Evolutionary conservation across 2,329 filamentous ascomycete species (phyloP).

Genomic region (Intubia oerlemansii): DNA sequence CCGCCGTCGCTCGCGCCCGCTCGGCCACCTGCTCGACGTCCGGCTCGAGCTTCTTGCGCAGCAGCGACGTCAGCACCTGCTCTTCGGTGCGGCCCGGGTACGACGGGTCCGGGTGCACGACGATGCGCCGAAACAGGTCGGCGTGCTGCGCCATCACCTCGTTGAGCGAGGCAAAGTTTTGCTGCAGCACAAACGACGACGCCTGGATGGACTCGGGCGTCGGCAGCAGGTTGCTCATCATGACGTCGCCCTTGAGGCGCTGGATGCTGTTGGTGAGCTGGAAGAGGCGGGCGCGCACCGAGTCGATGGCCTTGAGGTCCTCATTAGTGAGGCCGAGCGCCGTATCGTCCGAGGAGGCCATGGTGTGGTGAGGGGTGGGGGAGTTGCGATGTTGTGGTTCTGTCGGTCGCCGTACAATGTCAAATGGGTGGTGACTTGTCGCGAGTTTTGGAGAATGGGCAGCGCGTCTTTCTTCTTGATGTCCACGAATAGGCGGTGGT

Average conservation of each 20-base stretch:
- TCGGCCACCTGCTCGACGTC: slow-evolving; percentile 53
- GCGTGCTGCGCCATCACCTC: slow-evolving; percentile 42
- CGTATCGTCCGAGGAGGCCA: slow-evolving; percentile 8
- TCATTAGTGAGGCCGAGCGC: slow-evolving; percentile 31
- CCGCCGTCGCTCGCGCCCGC: slow-evolving; percentile 30
- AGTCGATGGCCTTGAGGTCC: slow-evolving; percentile 47
- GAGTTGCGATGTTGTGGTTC: no score
- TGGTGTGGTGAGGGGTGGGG: slow-evolving; percentile 1
- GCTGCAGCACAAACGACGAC: slow-evolving; percentile 49
- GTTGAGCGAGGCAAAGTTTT: slow-evolving; percentile 46
- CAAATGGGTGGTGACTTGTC: no score
- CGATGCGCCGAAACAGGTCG: slow-evolving; percentile 45
- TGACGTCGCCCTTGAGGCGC: slow-evolving; percentile 38
- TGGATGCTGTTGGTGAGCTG: slow-evolving; percentile 48
- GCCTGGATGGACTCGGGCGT: slow-evolving; percentile 50
- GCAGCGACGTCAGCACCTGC: slow-evolving; percentile 41
- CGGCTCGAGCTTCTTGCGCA: slow-evolving; percentile 71
- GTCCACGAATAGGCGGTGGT: no score
- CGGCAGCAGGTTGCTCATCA: slow-evolving; percentile 43
- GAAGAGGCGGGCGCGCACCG: slow-evolving; percentile 43
- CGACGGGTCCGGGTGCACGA: slow-evolving; percentile 55
- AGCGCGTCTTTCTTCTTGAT: no score
- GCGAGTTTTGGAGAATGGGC: no score
- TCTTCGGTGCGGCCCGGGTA: slow-evolving; percentile 52
- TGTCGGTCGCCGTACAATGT: no score